A percentile compares a stretch with the other conserved stretches of the same genome.
These are phyloP conservation scores for Malus hybrid DNA, from an alignment of 331 rosid species.

Conservation along the genomic window DNA sequence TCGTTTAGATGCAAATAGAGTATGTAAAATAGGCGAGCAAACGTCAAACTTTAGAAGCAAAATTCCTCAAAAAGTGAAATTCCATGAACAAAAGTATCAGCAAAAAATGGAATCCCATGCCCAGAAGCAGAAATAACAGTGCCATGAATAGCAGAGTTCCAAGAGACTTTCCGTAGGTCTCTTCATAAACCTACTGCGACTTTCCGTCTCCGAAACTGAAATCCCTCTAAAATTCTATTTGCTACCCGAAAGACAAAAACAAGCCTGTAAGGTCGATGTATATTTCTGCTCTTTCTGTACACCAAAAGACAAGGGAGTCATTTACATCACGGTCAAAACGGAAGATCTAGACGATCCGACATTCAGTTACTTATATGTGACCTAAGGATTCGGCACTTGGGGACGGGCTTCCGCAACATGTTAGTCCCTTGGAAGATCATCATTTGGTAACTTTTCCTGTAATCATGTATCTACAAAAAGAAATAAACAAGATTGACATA, in stretches of 20 bases:
- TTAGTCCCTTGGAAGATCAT: constrained; percentile 88
- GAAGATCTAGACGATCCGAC: not conserved
- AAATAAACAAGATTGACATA: not conserved
- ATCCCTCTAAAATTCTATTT: constrained; percentile 14
- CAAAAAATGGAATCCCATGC: not conserved
- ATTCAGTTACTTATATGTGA: not conserved
- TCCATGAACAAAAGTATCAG: no score
- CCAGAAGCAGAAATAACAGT: not conserved
- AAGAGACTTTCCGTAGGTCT: no score
- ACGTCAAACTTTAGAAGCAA: no score
- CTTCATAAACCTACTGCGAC: not conserved
- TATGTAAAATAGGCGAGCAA: no score
- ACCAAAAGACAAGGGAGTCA: constrained; percentile 20
- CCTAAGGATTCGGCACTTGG: constrained; percentile 24
- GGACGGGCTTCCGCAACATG: constrained; percentile 47
- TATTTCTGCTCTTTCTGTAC: constrained; percentile 45
- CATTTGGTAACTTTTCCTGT: constrained; percentile 58
- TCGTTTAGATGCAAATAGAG: no score
- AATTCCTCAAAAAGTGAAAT: no score
- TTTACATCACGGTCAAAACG: constrained; percentile 13
- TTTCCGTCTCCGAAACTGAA: not conserved
- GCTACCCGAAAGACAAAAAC: constrained; percentile 3
- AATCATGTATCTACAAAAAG: constrained; percentile 34
- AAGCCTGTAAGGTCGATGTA: not conserved
- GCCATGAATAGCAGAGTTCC: no score